Conservation (phyloP, 129 eudicot genomes). For the Chrysanthemum seticuspe region DNA sequence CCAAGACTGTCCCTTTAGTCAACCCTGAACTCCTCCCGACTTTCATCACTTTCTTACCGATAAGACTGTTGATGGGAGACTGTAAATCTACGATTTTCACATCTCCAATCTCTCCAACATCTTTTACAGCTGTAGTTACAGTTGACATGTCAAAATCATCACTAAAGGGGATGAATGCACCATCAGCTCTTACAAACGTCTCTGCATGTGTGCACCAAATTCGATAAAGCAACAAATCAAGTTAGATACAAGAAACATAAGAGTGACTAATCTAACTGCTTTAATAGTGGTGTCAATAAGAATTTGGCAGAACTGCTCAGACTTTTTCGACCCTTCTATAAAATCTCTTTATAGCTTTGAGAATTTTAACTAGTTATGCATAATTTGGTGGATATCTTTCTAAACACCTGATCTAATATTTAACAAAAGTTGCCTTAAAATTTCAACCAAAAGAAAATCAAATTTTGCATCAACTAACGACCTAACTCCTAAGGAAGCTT, state of each 20-base stretch:
- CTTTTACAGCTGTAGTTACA: slow-evolving; percentile 85
- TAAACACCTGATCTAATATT: neutral
- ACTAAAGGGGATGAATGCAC: slow-evolving; percentile 93
- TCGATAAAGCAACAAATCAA: neutral
- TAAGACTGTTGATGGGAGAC: slow-evolving; percentile 68
- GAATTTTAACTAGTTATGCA: neutral
- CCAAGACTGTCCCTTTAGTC: slow-evolving; percentile 82
- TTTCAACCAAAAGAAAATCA: neutral
- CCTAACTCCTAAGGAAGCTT: neutral
- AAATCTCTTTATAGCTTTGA: neutral
- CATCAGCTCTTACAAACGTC: slow-evolving; percentile 98
- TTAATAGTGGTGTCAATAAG: no score
- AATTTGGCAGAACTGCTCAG: no score
- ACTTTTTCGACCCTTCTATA: no score
- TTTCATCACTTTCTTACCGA: slow-evolving; percentile 92
- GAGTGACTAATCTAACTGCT: no score
- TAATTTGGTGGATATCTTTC: neutral
- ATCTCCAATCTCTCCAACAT: slow-evolving; percentile 86
- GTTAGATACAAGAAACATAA: no score
- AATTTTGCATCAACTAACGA: neutral
- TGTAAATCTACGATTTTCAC: slow-evolving; percentile 79
- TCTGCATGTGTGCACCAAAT: slow-evolving; percentile 44
- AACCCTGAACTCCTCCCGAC: slow-evolving; percentile 97
- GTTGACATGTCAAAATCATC: slow-evolving; percentile 91
- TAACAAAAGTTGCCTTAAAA: neutral